Evolutionary conservation across 345 rosid species (phyloP), one percentile per base, ranked within the genome.

Genomic region (Reutealis trisperma): DNA sequence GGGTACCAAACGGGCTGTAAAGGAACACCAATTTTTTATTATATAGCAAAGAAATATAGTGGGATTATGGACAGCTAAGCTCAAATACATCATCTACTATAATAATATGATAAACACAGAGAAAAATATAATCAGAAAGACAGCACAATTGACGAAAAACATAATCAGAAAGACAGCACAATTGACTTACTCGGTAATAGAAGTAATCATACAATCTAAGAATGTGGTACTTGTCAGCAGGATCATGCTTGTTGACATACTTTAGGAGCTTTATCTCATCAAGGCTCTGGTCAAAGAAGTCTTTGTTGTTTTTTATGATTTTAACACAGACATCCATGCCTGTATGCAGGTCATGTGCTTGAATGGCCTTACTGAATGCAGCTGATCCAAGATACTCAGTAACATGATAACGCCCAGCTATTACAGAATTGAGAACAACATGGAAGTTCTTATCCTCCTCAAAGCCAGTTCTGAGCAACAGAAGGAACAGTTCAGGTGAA

Each of bases 371-470:
- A 80, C 99, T 96, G 78, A 96, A 96, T 45, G 99, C 99, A 75
- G 99, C 99, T 15, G 99, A 96, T 65, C 99, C 99, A 84, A 96
- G 97, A 85, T 92, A 94, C 88, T 96, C 99, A 0, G 99, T 96
- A 69, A 96, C 97, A 84, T 96, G 99, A 83, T 94, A 96, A 41
- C 97, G 92, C 75, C 99, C 98, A 76, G 99, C 98, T 62, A 96
- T 83, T 18, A 96, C 97, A 66, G 98, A 96, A 82, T 96, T 96
- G 63, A 96, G 73, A 77, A 94, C 96, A 77, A 94, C 99, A 77
- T 94, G 94, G 75, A 96, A 96, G 84, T 94, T 96, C 88, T 96
- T 96, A 86, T 96, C 99, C 89, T 96, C 99, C 89, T 96, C 98
- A 80, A 96, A 96, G 80, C 99, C 99, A 85, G 99, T 96, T 82